Evolutionary conservation across 208 protist species (phyloP), one percentile per base, ranked within the genome.

Genomic region (Acanthamoeba culbertsoni): DNA sequence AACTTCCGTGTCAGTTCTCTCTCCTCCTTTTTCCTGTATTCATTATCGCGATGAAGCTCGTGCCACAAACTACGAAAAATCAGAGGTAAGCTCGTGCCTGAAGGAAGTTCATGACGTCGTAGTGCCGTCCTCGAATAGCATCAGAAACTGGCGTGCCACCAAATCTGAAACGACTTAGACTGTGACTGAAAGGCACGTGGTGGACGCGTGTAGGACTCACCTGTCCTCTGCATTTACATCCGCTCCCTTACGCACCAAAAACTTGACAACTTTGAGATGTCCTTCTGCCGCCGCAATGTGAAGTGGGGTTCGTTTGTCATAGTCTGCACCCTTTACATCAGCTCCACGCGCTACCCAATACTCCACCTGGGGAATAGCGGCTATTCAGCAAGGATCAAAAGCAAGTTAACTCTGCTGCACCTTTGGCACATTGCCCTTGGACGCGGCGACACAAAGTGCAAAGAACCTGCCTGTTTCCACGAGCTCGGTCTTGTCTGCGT

Each of bases 221-320:
- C 84, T 63, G 55, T 91, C 84, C 45, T 91, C 33, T 8, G 84
- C 79, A 63, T 96, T 94, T 8, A 95, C 43, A 43, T 90, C 53
- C 33, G 94, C 94, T 1, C 93, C 94, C 42, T 86, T 40, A 0
- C 46, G 10, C 4, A 97, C 18, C 4, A 97, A 86, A 37, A 93
- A 94, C 51, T 95, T 77, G 16, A 96, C 94, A 40, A 94, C 65
- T 0, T 92, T 51, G 4, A 93, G n/a, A 45, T 96, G 94, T 14
- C 95, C 95, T n/a, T 95, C 86, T 10, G 31, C 40, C 35, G 86
- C 51, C 8, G 95, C 95, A 18, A 97, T 37, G 89, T 96, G 95
- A 1, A 97, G 89, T 14, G 95, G 86, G 2, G 90, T 93, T 12
- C 94, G 84, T 31, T 79, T 51, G 89, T 97, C 95, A 73, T 96